A percentile compares a stretch with the other conserved stretches of the same genome.
These are phyloP conservation scores for Lotus japonicus DNA, from an alignment of 306 rosid species.

Conservation along the genomic window DNA sequence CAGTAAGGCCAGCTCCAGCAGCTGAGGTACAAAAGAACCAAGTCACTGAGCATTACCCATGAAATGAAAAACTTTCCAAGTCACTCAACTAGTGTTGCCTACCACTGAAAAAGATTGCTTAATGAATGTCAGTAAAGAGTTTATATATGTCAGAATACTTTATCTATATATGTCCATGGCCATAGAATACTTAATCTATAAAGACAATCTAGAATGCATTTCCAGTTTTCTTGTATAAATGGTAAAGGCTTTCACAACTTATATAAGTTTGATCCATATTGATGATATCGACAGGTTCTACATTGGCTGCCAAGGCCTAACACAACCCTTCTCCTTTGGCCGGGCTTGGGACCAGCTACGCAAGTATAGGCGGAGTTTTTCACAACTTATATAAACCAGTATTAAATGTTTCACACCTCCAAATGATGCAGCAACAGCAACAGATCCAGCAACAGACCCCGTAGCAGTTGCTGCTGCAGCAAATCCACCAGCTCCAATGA, in stretches of 20 bases:
- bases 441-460: conserved; percentile 85
- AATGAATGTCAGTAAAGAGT: not conserved
- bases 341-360: too few relatives aligned
- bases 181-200: not conserved
- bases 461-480: conserved; percentile 95
- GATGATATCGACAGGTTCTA: too few relatives aligned
- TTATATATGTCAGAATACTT: not conserved
- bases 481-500: conserved; percentile 75
- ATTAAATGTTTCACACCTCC: conserved; percentile 52
- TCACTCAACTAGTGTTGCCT: not conserved
- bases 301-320: too few relatives aligned
- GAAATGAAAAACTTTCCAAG: not conserved
- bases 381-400: conserved; percentile 1
- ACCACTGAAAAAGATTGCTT: not conserved
- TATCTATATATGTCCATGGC: not conserved
- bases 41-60: conserved; percentile 12
- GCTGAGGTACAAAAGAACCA: conserved; percentile 30
- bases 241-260: not conserved
- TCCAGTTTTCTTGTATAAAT: not conserved
- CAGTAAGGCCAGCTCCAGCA: conserved; percentile 57
- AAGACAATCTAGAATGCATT: not conserved
- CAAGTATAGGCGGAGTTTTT: too few relatives aligned
- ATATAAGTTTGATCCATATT: too few relatives aligned
- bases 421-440: conserved; percentile 93
- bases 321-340: too few relatives aligned